phyloP scores from a whole-genome alignment of 345 rosid genomes.

The Mallotus nudiflorus region DNA sequence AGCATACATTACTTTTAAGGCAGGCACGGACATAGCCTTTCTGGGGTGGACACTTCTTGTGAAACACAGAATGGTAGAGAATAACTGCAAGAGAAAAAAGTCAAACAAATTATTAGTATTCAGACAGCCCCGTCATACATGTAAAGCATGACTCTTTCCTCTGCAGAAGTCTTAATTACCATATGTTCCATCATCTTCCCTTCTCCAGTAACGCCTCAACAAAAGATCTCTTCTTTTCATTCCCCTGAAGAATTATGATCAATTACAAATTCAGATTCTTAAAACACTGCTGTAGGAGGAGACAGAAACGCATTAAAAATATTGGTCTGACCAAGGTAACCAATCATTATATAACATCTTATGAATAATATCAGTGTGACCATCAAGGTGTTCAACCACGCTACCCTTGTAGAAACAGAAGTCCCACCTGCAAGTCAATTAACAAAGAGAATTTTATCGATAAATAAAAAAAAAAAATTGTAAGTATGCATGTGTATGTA shows the following conservation, averaged over 20 bases:
- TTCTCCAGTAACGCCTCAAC: slow-evolving; percentile 91
- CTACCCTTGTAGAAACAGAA: slow-evolving; percentile 90
- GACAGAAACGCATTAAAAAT: not conserved
- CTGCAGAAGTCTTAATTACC: slow-evolving; percentile 47
- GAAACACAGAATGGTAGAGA: slow-evolving; percentile 89
- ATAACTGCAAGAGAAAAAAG: slow-evolving; percentile 56
- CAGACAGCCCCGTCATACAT: slow-evolving; percentile 10
- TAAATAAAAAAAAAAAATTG: not conserved
- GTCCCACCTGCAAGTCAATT: slow-evolving; percentile 76
- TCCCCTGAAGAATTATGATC: slow-evolving; percentile 57
- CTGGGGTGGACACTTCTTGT: slow-evolving; percentile 83
- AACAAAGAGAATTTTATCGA: slow-evolving; percentile 12
- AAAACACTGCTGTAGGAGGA: not conserved
- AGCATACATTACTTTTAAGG: slow-evolving; percentile 98
- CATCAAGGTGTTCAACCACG: slow-evolving; percentile 91
- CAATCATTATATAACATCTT: slow-evolving; percentile 80
- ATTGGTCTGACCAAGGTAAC: slow-evolving; percentile 72
- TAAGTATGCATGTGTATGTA: no score
- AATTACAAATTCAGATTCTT: slow-evolving; percentile 18
- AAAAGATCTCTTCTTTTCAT: slow-evolving; percentile 79
- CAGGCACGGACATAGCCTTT: slow-evolving; percentile 82
- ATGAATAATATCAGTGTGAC: slow-evolving; percentile 91
- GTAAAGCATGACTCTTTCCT: slow-evolving; percentile 15
- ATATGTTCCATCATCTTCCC: slow-evolving; percentile 97
- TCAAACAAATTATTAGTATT: slow-evolving; percentile 26